phyloP scores from a whole-genome alignment of 192 early-diverging fungal genomes.

The Coemansia sp. region DNA sequence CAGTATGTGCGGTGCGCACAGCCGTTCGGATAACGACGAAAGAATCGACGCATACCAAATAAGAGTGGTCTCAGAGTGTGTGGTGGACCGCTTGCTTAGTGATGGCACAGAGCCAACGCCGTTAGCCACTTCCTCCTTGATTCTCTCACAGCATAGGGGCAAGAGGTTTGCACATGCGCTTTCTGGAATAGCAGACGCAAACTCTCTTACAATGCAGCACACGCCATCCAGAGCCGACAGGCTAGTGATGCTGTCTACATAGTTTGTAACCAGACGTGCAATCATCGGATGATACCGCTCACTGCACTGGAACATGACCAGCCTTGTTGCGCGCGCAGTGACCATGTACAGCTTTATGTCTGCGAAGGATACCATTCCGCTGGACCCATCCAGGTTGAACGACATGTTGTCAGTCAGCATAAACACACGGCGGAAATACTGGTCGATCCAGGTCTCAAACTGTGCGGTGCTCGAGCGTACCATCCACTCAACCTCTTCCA shows the following conservation, averaged over 20 bases:
- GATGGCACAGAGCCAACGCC: constrained; percentile 42
- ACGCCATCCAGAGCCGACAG: constrained; percentile 43
- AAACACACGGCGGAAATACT: constrained; percentile 78
- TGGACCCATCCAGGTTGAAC: constrained; percentile 29
- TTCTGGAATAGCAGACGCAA: constrained; percentile 41
- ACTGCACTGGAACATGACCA: constrained; percentile 47
- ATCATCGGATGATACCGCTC: constrained; percentile 52
- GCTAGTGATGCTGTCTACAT: constrained; percentile 45
- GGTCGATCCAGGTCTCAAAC: constrained; percentile 86
- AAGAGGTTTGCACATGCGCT: constrained; percentile 31
- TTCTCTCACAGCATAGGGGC: constrained; percentile 42
- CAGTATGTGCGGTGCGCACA: constrained; percentile 28
- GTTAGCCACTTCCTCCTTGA: constrained; percentile 44
- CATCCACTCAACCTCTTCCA: constrained; percentile 67
- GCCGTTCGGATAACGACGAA: constrained; percentile 19
- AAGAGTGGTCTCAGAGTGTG: constrained; percentile 51
- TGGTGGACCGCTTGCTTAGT: constrained; percentile 32
- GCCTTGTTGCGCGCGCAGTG: constrained; percentile 31
- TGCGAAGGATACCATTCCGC: constrained; percentile 11
- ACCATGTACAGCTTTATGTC: constrained; percentile 30
- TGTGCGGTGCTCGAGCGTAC: constrained; percentile 70
- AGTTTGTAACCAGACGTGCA: constrained; percentile 42
- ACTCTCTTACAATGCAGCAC: constrained; percentile 35
- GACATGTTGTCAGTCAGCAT: constrained; percentile 62
- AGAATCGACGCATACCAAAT: constrained; percentile 48